phyloP scores from a whole-genome alignment of 2,329 filamentous ascomycete species.

The Parasarocladium wereldwijsianum region DNA sequence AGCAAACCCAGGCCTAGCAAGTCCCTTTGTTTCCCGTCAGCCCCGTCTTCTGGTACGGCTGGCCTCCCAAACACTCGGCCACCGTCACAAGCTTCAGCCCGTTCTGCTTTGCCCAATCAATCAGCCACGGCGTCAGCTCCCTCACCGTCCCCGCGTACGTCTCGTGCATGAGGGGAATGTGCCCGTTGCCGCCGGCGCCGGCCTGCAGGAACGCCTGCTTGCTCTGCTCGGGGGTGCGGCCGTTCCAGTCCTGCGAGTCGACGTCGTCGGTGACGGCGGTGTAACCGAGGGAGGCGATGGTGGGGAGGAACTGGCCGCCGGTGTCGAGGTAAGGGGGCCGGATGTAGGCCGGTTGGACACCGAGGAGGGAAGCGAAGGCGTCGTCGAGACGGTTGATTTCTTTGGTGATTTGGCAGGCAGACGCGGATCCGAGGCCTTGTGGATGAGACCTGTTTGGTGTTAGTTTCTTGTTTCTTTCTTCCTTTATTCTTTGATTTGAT shows the following conservation, averaged over 20 bases:
- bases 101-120: slow-evolving; percentile 34
- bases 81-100: slow-evolving; percentile 33
- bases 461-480: too few species aligned
- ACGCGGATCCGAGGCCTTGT: slow-evolving; percentile 24
- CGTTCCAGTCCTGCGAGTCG: slow-evolving; percentile 47
- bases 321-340: slow-evolving; percentile 34
- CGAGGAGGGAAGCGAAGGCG: slow-evolving; percentile 33
- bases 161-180: slow-evolving; percentile 45
- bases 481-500: too few species aligned
- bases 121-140: slow-evolving; percentile 32
- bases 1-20: too few species aligned
- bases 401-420: slow-evolving; percentile 21
- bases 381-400: slow-evolving; percentile 37
- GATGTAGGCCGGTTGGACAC: slow-evolving; percentile 33
- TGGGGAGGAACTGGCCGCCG: slow-evolving; percentile 24
- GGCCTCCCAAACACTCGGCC: slow-evolving; percentile 25
- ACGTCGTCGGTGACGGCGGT: slow-evolving; percentile 47
- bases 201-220: slow-evolving; percentile 34
- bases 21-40: slow-evolving; percentile 20
- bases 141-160: slow-evolving; percentile 33
- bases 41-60: slow-evolving; percentile 11
- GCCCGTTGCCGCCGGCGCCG: slow-evolving; percentile 27
- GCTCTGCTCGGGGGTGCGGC: slow-evolving; percentile 31
- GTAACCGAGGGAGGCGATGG: slow-evolving; percentile 34
- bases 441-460: slow-evolving; percentile 22